Base-by-base conservation (phyloP, 371 early-diverging fungal species). In the Parasitella parasitica region DNA sequence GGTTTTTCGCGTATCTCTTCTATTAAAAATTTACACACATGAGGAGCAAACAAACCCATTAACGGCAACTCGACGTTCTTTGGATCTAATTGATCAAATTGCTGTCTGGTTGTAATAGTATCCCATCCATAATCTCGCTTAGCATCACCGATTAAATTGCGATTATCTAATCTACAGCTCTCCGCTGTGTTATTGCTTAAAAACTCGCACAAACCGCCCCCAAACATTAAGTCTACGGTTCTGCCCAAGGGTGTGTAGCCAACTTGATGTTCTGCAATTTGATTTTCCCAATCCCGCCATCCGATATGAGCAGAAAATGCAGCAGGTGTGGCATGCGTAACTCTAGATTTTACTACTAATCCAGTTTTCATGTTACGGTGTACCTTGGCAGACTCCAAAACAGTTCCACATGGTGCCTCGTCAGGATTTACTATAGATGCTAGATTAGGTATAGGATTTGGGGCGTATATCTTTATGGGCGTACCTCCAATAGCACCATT, bases 371-470 rank as follows among this genome's bases (percentile, higher is more conserved):
- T 88, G 12, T 91, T 88, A 6, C 72, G 68, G 32, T 75, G 76
- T 0, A 75, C 58, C 73, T 97, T 95, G 57, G 98, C 98, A 0
- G 97, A 92, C 73, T 98, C 98, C 36, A 98, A 70, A 1, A 97
- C 86, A 0, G 96, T 96, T 20, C 94, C 97, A 63, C 96, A 95
- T 6, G 97, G 95, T 6, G 61, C 55, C 24, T 86, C 72, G 2
- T 71, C 30, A 39, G 85, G 73, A 64, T 84, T 80, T 8, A 89
- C 89, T 63, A 24, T 32, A 11, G n/a, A n/a, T n/a, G n/a, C 12
- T 24, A 6, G 3, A 32, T 32, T 32, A 32, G 32, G 11, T 32
- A 32, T 32, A 8, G 1, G n/a, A n/a, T n/a, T n/a, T n/a, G n/a
- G n/a, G n/a, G n/a, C n/a, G n/a, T n/a, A n/a, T n/a, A n/a, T n/a